Conservation (phyloP, 768 basidiomycete genomes). For the Tylopilus sp. region DNA sequence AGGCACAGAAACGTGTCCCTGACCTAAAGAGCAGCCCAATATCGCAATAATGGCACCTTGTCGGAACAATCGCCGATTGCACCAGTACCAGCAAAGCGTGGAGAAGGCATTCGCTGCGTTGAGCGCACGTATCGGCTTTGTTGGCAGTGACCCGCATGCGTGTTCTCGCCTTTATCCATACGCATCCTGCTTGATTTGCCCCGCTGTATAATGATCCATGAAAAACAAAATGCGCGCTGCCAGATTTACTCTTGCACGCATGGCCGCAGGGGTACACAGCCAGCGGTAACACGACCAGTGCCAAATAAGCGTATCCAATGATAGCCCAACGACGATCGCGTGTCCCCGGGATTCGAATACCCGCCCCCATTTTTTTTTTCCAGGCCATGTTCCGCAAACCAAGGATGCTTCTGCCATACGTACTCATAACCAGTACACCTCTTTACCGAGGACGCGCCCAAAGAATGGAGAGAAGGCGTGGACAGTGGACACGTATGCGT, state of each 20-base stretch:
- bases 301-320: not conserved
- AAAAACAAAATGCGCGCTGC: too few species aligned
- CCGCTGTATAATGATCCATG: too few species aligned
- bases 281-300: not conserved
- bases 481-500: not conserved
- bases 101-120: not conserved
- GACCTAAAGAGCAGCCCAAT: not conserved
- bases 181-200: too few species aligned
- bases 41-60: not conserved
- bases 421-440: not conserved
- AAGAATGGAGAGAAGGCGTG: not conserved
- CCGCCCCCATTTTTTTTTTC: not conserved
- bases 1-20: constrained; percentile 19
- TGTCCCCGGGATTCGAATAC: too few species aligned
- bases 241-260: not conserved
- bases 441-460: not conserved
- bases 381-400: constrained; percentile 4
- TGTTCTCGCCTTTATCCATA: not conserved
- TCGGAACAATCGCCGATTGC: not conserved
- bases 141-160: not conserved
- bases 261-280: too few species aligned
- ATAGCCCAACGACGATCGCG: not conserved
- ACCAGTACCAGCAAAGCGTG: not conserved
- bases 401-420: not conserved
- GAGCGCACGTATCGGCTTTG: not conserved